These are phyloP conservation scores for Flagelloscypha sp. DNA, from an alignment of 768 basidiomycete genomes.

Conservation along the genomic window DNA sequence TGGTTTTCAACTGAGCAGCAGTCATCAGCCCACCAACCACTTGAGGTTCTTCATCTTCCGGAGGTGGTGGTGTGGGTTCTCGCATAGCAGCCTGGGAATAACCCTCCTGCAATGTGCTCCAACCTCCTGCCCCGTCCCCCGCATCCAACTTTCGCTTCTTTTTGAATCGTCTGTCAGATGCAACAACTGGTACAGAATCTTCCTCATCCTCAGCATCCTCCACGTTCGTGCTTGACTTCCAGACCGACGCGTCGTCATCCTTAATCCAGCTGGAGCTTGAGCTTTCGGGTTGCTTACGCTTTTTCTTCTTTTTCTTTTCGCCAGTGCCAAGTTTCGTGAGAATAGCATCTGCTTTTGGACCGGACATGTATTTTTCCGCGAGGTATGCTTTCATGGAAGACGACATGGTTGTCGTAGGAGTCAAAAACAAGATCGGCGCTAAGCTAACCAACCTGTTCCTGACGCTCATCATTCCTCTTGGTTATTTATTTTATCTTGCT, in stretches of 20 bases:
- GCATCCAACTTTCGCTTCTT: conserved; percentile 48
- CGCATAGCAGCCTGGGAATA: conserved; percentile 23
- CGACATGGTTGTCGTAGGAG: conserved; percentile 20
- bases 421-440: background rate
- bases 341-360: conserved; percentile 93
- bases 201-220: conserved; percentile 55
- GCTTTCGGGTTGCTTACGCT: conserved; percentile 48
- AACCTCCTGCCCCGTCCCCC: conserved; percentile 43
- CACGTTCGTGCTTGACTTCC: conserved; percentile 44
- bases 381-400: conserved; percentile 72
- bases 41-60: conserved; percentile 62
- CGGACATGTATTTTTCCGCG: conserved; percentile 92
- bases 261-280: conserved; percentile 27
- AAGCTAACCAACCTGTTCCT: too few relatives aligned
- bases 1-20: conserved; percentile 67
- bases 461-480: too few relatives aligned
- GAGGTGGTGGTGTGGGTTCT: conserved; percentile 44
- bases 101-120: conserved; percentile 61
- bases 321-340: conserved; percentile 52
- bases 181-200: conserved; percentile 55
- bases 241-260: conserved; percentile 62
- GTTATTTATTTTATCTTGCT: too few relatives aligned
- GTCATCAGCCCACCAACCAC: conserved; percentile 76
- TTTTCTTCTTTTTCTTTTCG: conserved; percentile 87
- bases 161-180: conserved; percentile 72